phyloP scores from a whole-genome alignment of 2,329 filamentous ascomycete genomes.

The Sclerotinia trifoliorum region DNA sequence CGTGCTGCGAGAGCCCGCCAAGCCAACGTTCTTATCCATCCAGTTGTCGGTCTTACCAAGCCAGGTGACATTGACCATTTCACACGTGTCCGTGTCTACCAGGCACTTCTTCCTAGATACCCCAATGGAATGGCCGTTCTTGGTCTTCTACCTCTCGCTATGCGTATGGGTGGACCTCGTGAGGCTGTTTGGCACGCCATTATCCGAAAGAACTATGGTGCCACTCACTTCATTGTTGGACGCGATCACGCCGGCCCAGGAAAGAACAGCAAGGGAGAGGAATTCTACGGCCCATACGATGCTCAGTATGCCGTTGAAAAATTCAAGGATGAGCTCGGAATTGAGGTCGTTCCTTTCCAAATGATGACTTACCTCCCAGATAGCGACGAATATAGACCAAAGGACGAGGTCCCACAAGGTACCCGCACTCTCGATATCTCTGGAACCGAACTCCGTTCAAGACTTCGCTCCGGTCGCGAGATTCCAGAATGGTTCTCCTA shows the following conservation, averaged over 20 bases:
- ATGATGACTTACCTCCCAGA: conserved; percentile 99
- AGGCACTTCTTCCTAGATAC: conserved; percentile 92
- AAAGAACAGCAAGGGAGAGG: conserved; percentile 95
- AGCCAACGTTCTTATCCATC: conserved; percentile 98
- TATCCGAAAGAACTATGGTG: conserved; percentile 99
- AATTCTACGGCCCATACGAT: conserved; percentile 98
- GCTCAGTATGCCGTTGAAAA: conserved; percentile 95
- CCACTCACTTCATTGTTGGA: conserved; percentile 98
- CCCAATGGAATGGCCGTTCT: conserved; percentile 99
- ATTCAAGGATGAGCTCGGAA: conserved; percentile 94
- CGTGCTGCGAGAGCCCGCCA: conserved; percentile 93
- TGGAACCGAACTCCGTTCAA: conserved; percentile 85
- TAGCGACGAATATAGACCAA: conserved; percentile 91
- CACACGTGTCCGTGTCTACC: conserved; percentile 97
- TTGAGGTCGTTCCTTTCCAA: conserved; percentile 98
- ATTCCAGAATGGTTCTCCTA: conserved; percentile 99
- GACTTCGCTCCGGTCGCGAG: conserved; percentile 85
- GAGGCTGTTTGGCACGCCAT: conserved; percentile 99
- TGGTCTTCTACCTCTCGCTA: conserved; percentile 89
- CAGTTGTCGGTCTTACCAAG: conserved; percentile 97
- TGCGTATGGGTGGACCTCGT: conserved; percentile 98
- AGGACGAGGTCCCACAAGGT: conserved; percentile 82
- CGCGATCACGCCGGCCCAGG: conserved; percentile 97
- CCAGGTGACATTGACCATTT: conserved; percentile 99
- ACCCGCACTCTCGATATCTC: conserved; percentile 86